These are phyloP conservation scores for Coniochaeta prunicola DNA, from an alignment of 2,329 filamentous ascomycete genomes.

Conservation along the genomic window DNA sequence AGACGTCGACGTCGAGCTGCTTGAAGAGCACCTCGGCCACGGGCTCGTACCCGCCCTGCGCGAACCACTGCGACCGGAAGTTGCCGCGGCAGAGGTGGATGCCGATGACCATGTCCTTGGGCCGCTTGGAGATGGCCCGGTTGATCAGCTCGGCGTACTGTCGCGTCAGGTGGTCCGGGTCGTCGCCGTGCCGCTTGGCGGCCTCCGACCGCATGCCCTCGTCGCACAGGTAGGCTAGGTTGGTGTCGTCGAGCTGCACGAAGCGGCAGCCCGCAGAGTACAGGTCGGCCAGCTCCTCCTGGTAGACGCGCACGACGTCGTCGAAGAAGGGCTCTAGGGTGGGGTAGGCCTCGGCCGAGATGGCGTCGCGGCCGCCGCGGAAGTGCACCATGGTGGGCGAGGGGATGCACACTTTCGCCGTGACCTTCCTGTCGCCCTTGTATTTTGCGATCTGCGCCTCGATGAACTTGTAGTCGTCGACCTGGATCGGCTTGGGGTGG, in stretches of 20 bases:
- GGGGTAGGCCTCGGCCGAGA: conserved; percentile 44
- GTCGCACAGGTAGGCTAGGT: conserved; percentile 53
- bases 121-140: conserved; percentile 41
- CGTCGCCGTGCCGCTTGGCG: conserved; percentile 40
- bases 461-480: conserved; percentile 48
- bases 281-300: conserved; percentile 43
- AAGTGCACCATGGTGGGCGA: conserved; percentile 55
- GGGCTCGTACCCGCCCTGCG: conserved; percentile 50
- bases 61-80: conserved; percentile 50
- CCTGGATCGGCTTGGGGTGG: conserved; percentile 46
- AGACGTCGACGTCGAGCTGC: conserved; percentile 48
- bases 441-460: conserved; percentile 34
- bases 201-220: conserved; percentile 46
- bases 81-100: conserved; percentile 52
- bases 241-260: conserved; percentile 52
- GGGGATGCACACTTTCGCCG: conserved; percentile 48
- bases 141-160: conserved; percentile 50
- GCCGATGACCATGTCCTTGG: conserved; percentile 45
- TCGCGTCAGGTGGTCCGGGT: conserved; percentile 37
- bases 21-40: conserved; percentile 50
- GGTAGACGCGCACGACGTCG: conserved; percentile 46
- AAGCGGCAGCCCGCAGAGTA: conserved; percentile 48
- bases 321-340: conserved; percentile 47
- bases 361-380: conserved; percentile 45
- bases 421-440: conserved; percentile 23